Evolutionary conservation across 345 rosid species (phyloP), one percentile per base, ranked within the genome.

Genomic region (Balakata baccata): DNA sequence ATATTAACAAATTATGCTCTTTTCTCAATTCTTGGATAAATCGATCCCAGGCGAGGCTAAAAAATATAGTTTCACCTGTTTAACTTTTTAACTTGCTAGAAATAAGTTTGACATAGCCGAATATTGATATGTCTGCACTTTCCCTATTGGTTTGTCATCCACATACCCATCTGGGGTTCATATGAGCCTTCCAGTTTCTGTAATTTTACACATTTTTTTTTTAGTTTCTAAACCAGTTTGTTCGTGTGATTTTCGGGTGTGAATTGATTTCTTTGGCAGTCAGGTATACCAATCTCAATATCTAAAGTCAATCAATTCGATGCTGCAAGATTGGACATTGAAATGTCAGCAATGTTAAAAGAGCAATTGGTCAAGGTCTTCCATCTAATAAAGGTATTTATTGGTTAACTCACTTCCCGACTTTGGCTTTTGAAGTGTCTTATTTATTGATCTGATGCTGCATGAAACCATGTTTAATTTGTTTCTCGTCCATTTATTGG

Each of bases 251-350:
- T 71, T 49, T 2, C 39, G 14, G 41, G 41, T 51, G 43, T 67
- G 17, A 9, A 49, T 12, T 25, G 46, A 74, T 58, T 34, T 18
- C 54, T 23, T 7, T 79, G 59, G 83, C 93, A 92, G 93, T 76
- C 89, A 50, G 63, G 56, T 7, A 80, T 92, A 74, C 90, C 92
- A 7, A 84, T 92, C 80, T 83, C 92, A 1, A 86, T 95, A 76
- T 90, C 99, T 4, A 86, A 93, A 84, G 99, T 95, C 80, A 93
- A 93, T 88, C 98, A 93, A 81, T 90, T 95, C 57, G 99, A 92
- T 76, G 99, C 99, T 0, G 96, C 85, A 46, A 87, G 99, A 76
- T 85, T 95, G 71, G 99, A 95, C 75, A 79, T 93, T 72, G 97
- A 93, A 84, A 91, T 96, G 96, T 87, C 99, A 51, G 97, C 98